Base-by-base conservation (phyloP, 768 basidiomycete genomes). In the Lentinula raphanica region DNA sequence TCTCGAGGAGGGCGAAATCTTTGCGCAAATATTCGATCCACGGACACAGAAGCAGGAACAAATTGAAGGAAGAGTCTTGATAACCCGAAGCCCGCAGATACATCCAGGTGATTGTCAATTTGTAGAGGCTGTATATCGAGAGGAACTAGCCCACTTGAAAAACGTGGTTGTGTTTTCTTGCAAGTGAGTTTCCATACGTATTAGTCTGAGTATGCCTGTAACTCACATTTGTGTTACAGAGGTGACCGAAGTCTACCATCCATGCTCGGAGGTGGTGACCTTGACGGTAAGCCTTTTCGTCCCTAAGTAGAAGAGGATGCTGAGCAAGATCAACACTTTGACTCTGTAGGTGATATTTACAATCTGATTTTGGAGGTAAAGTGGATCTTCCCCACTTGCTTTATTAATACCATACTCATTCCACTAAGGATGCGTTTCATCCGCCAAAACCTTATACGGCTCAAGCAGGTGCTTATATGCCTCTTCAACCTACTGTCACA, bases 151-250 rank as follows among this genome's bases (percentile, higher is more conserved):
- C 32, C 74, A 77, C 58, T 64, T 79, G 29, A 70, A 59, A 5
- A 82, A 80, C 36, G 78, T 77, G 0, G 75, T 82, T 2, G 81
- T 82, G 6, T 82, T 82, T 61, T 75, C 81, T 4, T 77, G 76
- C 71, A 73, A 71, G 81, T 75, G 58, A 28, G 70, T 64, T 28
- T 49, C 25, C 9, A 39, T 42, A 21, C 27, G 32, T 46, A 21
- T 17, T 25, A 17, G 3, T 50, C 25, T 28, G 1, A 23, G 8
- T 6, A n/a, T 8, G 21, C 46, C 13, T 58, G 36, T 13, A n/a
- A 29, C 31, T 2, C 31, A 50, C 44, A 50, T 2, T 50, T 56
- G 58, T 42, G 49, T 60, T 0, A 32, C 19, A 76, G 74, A 71
- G 80, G 80, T 8, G 36, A 69, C 36, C 72, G 80, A 54, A 67